Conservation (phyloP, 2,329 filamentous ascomycete genomes). For the Truncatella angustata region DNA sequence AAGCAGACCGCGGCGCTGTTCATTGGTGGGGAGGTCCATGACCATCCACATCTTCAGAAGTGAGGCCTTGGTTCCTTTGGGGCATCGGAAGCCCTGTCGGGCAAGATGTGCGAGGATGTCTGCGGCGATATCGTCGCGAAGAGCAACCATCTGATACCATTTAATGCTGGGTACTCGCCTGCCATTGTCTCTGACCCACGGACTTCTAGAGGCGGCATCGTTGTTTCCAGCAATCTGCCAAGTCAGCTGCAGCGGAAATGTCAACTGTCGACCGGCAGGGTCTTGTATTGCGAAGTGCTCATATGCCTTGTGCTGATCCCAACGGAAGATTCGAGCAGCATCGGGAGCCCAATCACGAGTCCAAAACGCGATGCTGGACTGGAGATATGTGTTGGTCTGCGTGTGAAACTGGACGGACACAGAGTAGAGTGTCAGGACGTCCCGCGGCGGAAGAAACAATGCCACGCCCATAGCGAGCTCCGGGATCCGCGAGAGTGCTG, state of each 20-base stretch:
- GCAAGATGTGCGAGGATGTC: conserved; percentile 65
- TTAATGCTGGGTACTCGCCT: conserved; percentile 55
- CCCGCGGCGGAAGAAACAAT: conserved; percentile 38
- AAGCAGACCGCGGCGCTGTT: conserved; percentile 53
- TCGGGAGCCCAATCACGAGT: not conserved
- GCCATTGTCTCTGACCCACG: not conserved
- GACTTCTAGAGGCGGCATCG: not conserved
- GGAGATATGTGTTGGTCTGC: conserved; percentile 48
- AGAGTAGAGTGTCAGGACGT: conserved; percentile 52
- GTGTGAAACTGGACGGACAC: conserved; percentile 53
- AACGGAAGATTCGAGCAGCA: conserved; percentile 8
- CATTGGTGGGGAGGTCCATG: conserved; percentile 63
- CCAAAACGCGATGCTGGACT: conserved; percentile 8
- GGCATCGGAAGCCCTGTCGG: conserved; percentile 55
- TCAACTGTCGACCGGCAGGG: conserved; percentile 12
- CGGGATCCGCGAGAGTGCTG: not conserved
- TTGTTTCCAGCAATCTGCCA: not conserved
- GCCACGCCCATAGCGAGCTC: conserved; percentile 41
- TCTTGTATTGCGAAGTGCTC: conserved; percentile 18
- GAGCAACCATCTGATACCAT: conserved; percentile 67
- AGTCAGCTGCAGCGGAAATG: not conserved
- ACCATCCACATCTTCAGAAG: conserved; percentile 71
- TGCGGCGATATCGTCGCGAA: conserved; percentile 52
- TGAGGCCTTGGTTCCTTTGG: conserved; percentile 41
- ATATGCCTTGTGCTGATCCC: not conserved